Evolutionary conservation across 78 protist species (phyloP).

Genomic region (Dictyostelium intermedium): DNA sequence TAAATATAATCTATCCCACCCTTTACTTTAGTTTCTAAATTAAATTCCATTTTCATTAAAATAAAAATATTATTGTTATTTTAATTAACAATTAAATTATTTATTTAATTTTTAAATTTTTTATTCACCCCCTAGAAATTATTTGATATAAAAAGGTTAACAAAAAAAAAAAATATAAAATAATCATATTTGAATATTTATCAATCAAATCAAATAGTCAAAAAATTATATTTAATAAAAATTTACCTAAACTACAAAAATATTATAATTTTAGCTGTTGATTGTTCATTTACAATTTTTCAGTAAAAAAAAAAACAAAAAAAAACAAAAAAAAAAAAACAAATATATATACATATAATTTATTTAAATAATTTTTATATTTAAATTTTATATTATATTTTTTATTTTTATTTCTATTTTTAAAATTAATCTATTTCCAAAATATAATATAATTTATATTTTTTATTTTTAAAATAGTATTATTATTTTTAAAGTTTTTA

Average conservation of each 20-base stretch:
- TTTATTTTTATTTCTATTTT: too few species aligned
- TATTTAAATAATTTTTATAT: background rate
- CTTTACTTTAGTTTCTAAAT: background rate
- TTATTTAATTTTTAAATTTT: background rate
- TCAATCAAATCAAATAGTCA: constrained; percentile 11
- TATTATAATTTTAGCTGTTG: background rate
- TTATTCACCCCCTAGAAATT: background rate
- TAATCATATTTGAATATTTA: background rate
- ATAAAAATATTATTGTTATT: background rate
- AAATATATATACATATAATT: background rate
- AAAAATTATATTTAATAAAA: background rate
- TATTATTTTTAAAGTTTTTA: background rate
- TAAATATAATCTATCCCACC: background rate
- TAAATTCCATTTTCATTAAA: background rate
- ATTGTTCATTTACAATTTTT: background rate
- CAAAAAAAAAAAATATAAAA: background rate
- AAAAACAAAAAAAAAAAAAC: background rate
- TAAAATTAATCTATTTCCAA: background rate
- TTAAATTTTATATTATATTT: too few species aligned
- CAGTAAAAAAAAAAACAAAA: background rate
- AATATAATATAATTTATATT: background rate
- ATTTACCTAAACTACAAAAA: background rate
- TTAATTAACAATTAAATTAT: background rate
- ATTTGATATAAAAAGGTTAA: background rate
- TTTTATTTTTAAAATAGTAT: background rate